These are phyloP conservation scores for Sugiyamaella chiloensis DNA, from an alignment of 805 yeast species.

Conservation along the genomic window DNA sequence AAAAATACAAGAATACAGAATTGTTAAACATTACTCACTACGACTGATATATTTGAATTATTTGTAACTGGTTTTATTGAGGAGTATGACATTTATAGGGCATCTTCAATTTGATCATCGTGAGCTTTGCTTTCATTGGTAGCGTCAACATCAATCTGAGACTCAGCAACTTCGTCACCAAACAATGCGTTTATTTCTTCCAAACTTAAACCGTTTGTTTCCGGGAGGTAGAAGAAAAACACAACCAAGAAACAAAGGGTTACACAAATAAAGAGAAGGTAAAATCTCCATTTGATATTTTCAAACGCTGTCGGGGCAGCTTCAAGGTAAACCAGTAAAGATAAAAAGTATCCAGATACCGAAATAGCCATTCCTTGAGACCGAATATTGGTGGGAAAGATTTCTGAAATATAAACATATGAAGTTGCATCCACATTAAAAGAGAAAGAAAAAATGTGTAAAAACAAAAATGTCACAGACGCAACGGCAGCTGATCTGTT, in stretches of 20 bases:
- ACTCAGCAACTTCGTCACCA: neutral
- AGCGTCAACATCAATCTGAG: neutral
- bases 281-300: constrained; percentile 54
- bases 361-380: constrained; percentile 80
- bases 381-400: constrained; percentile 41
- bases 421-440: constrained; percentile 9
- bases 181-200: neutral
- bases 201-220: constrained; percentile 55
- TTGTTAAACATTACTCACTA: no score
- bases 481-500: constrained; percentile 6
- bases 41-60: no score
- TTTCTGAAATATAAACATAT: constrained; percentile 7
- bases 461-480: constrained; percentile 6
- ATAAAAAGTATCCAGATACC: constrained; percentile 83
- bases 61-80: no score
- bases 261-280: constrained; percentile 51
- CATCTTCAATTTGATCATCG: neutral
- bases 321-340: constrained; percentile 81
- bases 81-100: no score
- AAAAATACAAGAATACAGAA: no score
- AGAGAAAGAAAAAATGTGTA: constrained; percentile 5
- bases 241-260: constrained; percentile 36
- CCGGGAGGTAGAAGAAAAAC: constrained; percentile 56
- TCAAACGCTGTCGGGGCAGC: constrained; percentile 95
- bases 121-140: neutral